Percentiles rank a stretch among this genome's conserved stretches.
Conservation (phyloP, 768 basidiomycete species). For the Suillus bovinus region DNA sequence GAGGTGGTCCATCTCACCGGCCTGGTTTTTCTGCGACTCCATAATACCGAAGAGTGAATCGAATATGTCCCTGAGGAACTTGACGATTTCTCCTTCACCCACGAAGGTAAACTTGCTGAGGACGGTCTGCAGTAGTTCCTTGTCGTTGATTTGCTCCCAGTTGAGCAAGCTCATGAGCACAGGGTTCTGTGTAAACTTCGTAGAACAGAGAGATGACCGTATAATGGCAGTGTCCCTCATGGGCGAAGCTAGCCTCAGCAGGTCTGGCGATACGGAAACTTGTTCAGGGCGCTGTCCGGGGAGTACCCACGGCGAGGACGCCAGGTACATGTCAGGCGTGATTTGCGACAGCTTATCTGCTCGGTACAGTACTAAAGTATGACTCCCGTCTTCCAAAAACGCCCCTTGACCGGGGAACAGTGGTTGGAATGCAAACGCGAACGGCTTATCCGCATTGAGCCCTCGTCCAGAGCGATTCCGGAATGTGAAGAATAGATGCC, state of each 20-base stretch:
- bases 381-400: conserved; percentile 88
- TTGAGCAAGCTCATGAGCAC: conserved; percentile 77
- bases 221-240: conserved; percentile 78
- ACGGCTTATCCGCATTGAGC: conserved; percentile 64
- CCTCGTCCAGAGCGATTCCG: conserved; percentile 64
- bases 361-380: conserved; percentile 80
- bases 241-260: conserved; percentile 65
- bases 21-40: conserved; percentile 68
- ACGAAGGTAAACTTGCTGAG: conserved; percentile 89
- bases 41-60: conserved; percentile 92
- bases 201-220: conserved; percentile 90
- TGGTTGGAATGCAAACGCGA: conserved; percentile 92
- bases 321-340: conserved; percentile 69
- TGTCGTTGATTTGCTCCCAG: conserved; percentile 74
- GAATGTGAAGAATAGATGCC: conserved; percentile 96
- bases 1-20: conserved; percentile 78
- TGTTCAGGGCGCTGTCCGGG: conserved; percentile 63
- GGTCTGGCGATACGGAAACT: conserved; percentile 53
- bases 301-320: conserved; percentile 60
- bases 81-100: conserved; percentile 92
- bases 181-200: conserved; percentile 86
- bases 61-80: conserved; percentile 88
- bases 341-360: conserved; percentile 71
- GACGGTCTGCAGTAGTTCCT: conserved; percentile 65
- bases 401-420: conserved; percentile 74